These are phyloP conservation scores for Mortierella antarctica DNA, from an alignment of 192 early-diverging fungal species.

Conservation along the genomic window DNA sequence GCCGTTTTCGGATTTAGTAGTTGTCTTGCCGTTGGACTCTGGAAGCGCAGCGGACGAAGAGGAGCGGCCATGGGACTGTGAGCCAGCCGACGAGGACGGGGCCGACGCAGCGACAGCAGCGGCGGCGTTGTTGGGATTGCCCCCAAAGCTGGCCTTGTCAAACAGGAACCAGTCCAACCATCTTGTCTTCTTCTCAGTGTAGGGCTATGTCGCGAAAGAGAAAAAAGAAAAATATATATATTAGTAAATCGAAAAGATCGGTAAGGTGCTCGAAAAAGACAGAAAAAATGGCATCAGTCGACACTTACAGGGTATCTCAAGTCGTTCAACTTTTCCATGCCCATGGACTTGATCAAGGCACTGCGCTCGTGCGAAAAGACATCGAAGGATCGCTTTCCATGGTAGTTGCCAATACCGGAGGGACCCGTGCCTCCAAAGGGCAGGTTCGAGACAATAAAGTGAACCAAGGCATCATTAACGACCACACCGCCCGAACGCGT, in stretches of 20 bases:
- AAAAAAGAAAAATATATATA: neutral
- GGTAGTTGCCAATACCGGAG: conserved; percentile 90
- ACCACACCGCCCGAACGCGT: conserved; percentile 82
- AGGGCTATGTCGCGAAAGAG: conserved; percentile 28
- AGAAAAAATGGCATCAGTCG: neutral
- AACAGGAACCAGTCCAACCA: conserved; percentile 53
- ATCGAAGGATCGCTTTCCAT: conserved; percentile 82
- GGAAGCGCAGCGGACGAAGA: conserved; percentile 27
- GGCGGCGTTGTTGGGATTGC: conserved; percentile 5
- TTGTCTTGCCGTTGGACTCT: neutral
- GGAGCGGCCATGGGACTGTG: conserved; percentile 15
- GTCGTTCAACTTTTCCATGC: conserved; percentile 49
- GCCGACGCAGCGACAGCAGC: neutral
- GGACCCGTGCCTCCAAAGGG: conserved; percentile 92
- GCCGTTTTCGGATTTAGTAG: conserved; percentile 8
- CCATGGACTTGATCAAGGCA: conserved; percentile 60
- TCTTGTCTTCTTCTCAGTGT: conserved; percentile 52
- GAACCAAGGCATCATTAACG: conserved; percentile 87
- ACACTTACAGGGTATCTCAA: conserved; percentile 48
- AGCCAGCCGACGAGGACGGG: neutral
- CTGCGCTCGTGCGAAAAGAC: conserved; percentile 83
- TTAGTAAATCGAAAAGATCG: neutral
- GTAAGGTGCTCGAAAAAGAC: neutral
- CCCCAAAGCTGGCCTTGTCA: conserved; percentile 43
- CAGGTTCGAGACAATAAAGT: conserved; percentile 65